phyloP scores from a whole-genome alignment of 108 stramenopile species.

The Nitzschia inconspicua region DNA sequence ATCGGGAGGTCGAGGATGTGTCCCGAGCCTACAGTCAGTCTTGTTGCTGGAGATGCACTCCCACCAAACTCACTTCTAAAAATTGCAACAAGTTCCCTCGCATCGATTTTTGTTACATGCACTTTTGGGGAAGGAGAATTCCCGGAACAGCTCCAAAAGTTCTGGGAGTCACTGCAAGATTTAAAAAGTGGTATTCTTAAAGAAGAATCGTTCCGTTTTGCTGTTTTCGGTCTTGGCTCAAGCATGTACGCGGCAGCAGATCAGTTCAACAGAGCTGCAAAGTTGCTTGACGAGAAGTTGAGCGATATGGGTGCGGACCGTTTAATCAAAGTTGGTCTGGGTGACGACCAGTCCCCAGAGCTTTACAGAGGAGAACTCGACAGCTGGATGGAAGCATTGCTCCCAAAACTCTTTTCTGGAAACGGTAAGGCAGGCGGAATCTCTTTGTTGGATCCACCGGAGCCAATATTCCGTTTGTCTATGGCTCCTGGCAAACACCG shows the following conservation, averaged over 20 bases:
- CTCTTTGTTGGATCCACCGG: conserved; percentile 6
- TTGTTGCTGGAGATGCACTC: conserved; percentile 10
- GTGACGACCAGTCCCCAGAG: conserved; percentile 68
- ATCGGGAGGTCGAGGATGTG: not conserved
- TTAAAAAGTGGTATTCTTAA: not conserved
- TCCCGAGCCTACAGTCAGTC: not conserved
- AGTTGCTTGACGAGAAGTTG: conserved; percentile 44
- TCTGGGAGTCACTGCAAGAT: conserved; percentile 6
- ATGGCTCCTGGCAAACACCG: conserved; percentile 2
- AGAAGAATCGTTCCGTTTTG: conserved; percentile 5
- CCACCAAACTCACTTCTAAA: not conserved
- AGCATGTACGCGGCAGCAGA: conserved; percentile 42
- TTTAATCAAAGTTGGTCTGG: conserved; percentile 33
- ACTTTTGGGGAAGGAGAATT: conserved; percentile 14
- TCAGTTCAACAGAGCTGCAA: conserved; percentile 63
- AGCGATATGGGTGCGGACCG: conserved; percentile 55
- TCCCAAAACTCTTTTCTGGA: conserved; percentile 11
- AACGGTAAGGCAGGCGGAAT: not conserved
- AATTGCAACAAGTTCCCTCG: not conserved
- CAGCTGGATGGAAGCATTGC: conserved; percentile 4
- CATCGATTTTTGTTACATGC: conserved; percentile 8
- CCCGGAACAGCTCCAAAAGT: not conserved
- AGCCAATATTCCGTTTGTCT: conserved; percentile 6
- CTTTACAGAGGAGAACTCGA: conserved; percentile 35
- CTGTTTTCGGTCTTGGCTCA: conserved; percentile 72